Evolutionary conservation across 257 asterid genomes (phyloP).

Genomic region (Jasminum sambac): DNA sequence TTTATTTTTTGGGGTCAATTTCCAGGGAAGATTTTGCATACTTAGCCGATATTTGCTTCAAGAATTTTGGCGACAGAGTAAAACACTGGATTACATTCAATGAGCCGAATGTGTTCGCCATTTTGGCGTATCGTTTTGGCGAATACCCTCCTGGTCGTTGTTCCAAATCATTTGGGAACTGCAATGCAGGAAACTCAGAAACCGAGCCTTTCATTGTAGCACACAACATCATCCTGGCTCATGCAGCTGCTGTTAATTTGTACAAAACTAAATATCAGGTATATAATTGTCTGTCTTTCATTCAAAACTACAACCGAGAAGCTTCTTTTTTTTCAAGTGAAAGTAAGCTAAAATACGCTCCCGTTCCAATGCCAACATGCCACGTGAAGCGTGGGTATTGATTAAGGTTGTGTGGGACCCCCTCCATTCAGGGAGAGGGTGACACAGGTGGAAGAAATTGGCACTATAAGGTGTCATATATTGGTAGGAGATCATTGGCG

Average conservation of each 20-base stretch:
- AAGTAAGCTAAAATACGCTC: too few species aligned
- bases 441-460: too few species aligned
- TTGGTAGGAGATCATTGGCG: too few species aligned
- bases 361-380: too few species aligned
- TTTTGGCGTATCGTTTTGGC: slow-evolving; percentile 54
- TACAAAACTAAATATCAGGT: slow-evolving; percentile 60
- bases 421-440: too few species aligned
- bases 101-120: slow-evolving; percentile 58
- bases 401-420: too few species aligned
- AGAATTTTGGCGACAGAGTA: slow-evolving; percentile 58
- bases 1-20: not conserved
- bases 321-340: too few species aligned
- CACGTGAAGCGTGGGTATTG: too few species aligned
- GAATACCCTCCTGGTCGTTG: slow-evolving; percentile 57
- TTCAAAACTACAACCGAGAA: not conserved
- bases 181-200: slow-evolving; percentile 52
- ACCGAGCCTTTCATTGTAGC: slow-evolving; percentile 62
- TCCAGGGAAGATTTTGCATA: slow-evolving; percentile 62
- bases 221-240: slow-evolving; percentile 62
- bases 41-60: slow-evolving; percentile 60
- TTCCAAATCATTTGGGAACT: slow-evolving; percentile 49
- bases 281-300: not conserved
- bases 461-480: too few species aligned
- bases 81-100: slow-evolving; percentile 66
- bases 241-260: slow-evolving; percentile 47